These are phyloP conservation scores for Termitomyces sp. DNA, from an alignment of 768 basidiomycete genomes.

Conservation along the genomic window DNA sequence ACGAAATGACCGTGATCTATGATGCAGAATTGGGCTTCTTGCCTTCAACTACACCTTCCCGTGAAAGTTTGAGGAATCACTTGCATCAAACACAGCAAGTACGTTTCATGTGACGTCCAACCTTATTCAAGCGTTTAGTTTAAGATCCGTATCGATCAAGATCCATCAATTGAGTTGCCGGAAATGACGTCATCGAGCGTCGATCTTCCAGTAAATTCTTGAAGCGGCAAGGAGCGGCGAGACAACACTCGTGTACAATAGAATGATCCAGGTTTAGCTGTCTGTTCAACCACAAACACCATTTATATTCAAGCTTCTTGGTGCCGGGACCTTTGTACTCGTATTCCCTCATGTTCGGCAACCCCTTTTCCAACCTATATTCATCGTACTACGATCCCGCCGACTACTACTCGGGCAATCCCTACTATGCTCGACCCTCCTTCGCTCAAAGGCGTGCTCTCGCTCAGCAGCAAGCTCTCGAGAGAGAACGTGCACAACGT, in stretches of 20 bases:
- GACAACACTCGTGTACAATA: background rate
- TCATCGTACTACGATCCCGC: constrained; percentile 15
- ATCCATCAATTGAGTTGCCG: background rate
- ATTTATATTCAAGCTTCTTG: background rate
- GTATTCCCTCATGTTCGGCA: constrained; percentile 18
- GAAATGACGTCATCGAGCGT: background rate
- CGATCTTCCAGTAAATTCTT: constrained; percentile 10
- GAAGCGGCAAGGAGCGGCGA: background rate
- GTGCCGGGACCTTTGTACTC: background rate
- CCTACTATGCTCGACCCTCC: background rate
- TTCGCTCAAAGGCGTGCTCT: constrained; percentile 13
- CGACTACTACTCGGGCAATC: background rate
- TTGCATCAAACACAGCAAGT: background rate
- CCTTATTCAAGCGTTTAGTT: too few species aligned
- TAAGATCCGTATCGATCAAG: background rate
- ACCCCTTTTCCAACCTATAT: constrained; percentile 17
- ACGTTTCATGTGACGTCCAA: background rate
- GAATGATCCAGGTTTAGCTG: background rate
- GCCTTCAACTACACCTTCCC: background rate
- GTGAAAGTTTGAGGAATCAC: background rate
- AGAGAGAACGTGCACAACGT: constrained; percentile 15
- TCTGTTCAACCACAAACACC: background rate
- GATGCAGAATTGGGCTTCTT: background rate
- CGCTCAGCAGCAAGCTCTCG: constrained; percentile 17
- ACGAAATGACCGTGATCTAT: background rate